Percentiles rank a stretch among this genome's conserved stretches.
These are phyloP conservation scores for Thermochaetoides dissita DNA, from an alignment of 2,329 filamentous ascomycete genomes.

Conservation along the genomic window DNA sequence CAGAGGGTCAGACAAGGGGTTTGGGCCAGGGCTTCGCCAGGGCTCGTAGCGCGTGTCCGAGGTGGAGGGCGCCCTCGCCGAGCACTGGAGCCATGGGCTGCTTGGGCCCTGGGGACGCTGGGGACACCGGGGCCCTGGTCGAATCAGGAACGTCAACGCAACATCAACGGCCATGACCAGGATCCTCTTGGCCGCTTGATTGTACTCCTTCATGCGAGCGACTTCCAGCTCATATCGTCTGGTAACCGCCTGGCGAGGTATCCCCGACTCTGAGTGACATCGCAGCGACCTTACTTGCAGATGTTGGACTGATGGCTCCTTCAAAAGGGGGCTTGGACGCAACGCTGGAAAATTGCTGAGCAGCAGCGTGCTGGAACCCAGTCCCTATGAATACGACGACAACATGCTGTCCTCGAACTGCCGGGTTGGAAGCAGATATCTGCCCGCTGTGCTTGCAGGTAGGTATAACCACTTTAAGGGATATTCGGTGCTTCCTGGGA, in stretches of 20 bases:
- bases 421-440: too few species aligned
- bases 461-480: too few species aligned
- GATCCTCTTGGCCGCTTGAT: constrained; percentile 6
- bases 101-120: too few species aligned
- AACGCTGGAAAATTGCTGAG: constrained; percentile 7
- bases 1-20: constrained; percentile 10
- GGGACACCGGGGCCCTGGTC: constrained; percentile 7
- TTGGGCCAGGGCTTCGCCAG: not conserved
- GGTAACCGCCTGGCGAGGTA: constrained; percentile 2
- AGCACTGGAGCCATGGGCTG: too few species aligned
- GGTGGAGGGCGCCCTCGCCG: too few species aligned
- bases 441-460: too few species aligned
- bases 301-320: not conserved
- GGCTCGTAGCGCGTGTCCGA: too few species aligned
- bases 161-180: constrained; percentile 1
- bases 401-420: too few species aligned
- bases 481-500: too few species aligned
- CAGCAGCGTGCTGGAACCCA: constrained; percentile 2
- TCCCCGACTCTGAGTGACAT: constrained; percentile 1
- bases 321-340: constrained; percentile 7
- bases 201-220: constrained; percentile 10
- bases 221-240: constrained; percentile 6
- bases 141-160: constrained; percentile 13
- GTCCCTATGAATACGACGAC: not conserved
- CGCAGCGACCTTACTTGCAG: not conserved